Conservation (phyloP, 495 filamentous ascomycete species). For the Aspergillus sclerotioniger region DNA sequence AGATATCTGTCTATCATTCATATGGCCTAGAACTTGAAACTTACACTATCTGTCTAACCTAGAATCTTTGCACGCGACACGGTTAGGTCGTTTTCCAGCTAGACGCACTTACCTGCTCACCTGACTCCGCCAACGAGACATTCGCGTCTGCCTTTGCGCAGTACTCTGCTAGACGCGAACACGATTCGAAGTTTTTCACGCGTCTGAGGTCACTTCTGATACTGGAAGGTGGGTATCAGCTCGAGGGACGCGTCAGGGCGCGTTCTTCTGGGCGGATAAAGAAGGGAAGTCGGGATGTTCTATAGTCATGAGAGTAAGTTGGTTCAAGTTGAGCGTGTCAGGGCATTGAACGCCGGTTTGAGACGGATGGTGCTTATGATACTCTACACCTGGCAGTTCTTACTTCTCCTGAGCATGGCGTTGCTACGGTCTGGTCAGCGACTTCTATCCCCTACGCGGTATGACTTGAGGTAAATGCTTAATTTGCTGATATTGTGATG, state of each 20-base stretch:
- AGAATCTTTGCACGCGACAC: no score
- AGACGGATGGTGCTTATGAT: neutral
- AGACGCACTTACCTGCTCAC: neutral
- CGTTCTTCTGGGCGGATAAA: neutral
- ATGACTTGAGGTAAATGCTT: neutral
- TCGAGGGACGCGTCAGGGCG: neutral
- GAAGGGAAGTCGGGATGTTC: conserved; percentile 60
- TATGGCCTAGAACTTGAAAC: no score
- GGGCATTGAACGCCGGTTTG: neutral
- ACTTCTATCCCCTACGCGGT: neutral
- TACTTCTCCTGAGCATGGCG: conserved; percentile 82
- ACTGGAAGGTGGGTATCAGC: neutral
- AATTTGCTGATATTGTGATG: conserved; percentile 6
- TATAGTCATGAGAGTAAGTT: conserved; percentile 85
- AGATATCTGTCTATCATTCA: no score
- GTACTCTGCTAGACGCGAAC: neutral
- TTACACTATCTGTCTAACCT: no score
- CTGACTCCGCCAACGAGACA: neutral
- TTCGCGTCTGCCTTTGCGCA: neutral
- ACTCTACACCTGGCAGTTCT: conserved; percentile 59
- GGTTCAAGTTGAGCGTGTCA: no score
- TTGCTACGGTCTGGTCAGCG: conserved; percentile 85
- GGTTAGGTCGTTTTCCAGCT: no score
- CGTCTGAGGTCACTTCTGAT: neutral
- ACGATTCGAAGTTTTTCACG: neutral